Evolutionary conservation across 2,329 filamentous ascomycete species (phyloP).

Genomic region (Didymella pinodella): DNA sequence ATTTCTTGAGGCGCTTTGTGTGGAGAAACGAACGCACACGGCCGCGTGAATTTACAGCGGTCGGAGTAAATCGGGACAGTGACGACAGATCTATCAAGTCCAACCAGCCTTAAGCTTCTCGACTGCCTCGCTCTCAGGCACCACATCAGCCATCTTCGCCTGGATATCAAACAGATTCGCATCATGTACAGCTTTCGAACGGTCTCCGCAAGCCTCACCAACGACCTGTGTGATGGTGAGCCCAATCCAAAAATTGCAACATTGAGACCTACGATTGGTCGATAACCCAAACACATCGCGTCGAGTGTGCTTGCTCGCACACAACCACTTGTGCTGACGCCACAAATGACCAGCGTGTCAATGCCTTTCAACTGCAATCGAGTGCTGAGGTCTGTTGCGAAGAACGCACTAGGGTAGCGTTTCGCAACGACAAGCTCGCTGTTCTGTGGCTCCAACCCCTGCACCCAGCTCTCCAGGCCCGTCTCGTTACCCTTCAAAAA

Average conservation of each 20-base stretch:
- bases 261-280: conserved; percentile 53
- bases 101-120: conserved; percentile 52
- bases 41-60: conserved; percentile 6
- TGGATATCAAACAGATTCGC: conserved; percentile 58
- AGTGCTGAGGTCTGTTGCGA: conserved; percentile 55
- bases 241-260: conserved; percentile 10
- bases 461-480: conserved; percentile 52
- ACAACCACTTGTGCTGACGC: conserved; percentile 59
- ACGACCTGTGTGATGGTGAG: conserved; percentile 48
- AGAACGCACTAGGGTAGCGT: conserved; percentile 57
- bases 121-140: conserved; percentile 54
- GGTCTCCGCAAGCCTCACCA: conserved; percentile 57
- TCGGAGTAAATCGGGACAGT: conserved; percentile 15
- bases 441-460: conserved; percentile 50
- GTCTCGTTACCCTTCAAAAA: conserved; percentile 53
- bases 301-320: conserved; percentile 57
- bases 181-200: conserved; percentile 55
- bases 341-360: conserved; percentile 58
- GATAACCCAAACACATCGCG: conserved; percentile 55
- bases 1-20: conserved; percentile 6
- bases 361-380: conserved; percentile 51
- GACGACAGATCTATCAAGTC: conserved; percentile 21
- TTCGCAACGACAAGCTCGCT: conserved; percentile 53
- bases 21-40: conserved; percentile 5
- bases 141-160: conserved; percentile 59